Evolutionary conservation across 1,284 basidiomycete species (phyloP).

Genomic region (Pascua sp.): DNA sequence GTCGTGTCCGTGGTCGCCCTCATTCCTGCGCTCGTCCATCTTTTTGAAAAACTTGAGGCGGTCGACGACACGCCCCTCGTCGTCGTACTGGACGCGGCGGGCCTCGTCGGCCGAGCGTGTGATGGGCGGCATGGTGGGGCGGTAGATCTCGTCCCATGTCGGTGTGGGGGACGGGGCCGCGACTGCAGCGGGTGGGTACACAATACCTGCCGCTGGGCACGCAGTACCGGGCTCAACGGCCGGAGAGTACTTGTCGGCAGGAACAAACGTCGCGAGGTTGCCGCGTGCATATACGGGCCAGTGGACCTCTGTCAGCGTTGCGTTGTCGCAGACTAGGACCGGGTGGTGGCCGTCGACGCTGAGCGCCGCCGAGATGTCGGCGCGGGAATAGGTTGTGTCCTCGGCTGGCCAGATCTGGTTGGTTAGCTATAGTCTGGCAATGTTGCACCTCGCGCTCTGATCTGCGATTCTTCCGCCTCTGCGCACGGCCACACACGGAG

Average conservation of each 20-base stretch:
- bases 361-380: conserved; percentile 34
- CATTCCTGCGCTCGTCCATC: conserved; percentile 18
- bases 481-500: no score
- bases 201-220: conserved; percentile 44
- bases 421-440: no score
- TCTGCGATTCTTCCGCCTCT: no score
- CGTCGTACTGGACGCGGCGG: conserved; percentile 27
- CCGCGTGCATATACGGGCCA: conserved; percentile 41
- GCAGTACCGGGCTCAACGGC: conserved; percentile 14
- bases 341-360: conserved; percentile 24
- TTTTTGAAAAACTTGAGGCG: conserved; percentile 41
- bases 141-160: conserved; percentile 42
- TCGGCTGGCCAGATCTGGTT: conserved; percentile 43
- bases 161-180: conserved; percentile 23
- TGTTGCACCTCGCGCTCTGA: no score
- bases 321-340: conserved; percentile 33
- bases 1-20: conserved; percentile 7
- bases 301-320: conserved; percentile 30
- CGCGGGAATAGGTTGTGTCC: conserved; percentile 41
- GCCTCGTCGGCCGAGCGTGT: conserved; percentile 36
- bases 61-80: conserved; percentile 14
- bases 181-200: conserved; percentile 38
- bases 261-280: conserved; percentile 31
- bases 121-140: conserved; percentile 44
- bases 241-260: conserved; percentile 15